Evolutionary conservation across 805 yeast genomes (phyloP).

Genomic region (Candida oleophila): DNA sequence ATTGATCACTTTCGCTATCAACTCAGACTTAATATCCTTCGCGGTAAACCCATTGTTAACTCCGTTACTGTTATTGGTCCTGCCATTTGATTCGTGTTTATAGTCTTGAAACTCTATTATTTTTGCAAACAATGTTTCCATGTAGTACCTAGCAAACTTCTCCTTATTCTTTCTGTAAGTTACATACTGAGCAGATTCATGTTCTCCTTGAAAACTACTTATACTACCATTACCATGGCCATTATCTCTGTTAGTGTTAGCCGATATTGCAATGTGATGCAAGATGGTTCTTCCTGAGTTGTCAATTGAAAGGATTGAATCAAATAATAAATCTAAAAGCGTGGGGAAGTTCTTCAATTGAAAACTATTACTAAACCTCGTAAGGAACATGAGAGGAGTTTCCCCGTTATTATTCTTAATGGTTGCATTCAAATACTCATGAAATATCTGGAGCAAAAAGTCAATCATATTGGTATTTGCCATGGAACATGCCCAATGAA

Average conservation of each 20-base stretch:
- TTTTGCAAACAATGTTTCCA: slow-evolving; percentile 36
- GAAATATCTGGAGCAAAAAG: slow-evolving; percentile 57
- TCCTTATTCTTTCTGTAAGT: slow-evolving; percentile 29
- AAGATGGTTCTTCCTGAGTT: slow-evolving; percentile 39
- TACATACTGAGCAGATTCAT: slow-evolving; percentile 3
- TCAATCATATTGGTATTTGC: slow-evolving; percentile 74
- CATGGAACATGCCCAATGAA: slow-evolving; percentile 95
- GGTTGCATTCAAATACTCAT: slow-evolving; percentile 63
- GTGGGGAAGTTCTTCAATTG: slow-evolving; percentile 37
- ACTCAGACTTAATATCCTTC: background rate
- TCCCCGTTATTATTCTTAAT: slow-evolving; percentile 84
- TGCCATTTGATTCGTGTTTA: slow-evolving; percentile 20
- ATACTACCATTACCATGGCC: background rate
- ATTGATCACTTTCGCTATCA: slow-evolving; percentile 54
- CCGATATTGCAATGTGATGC: slow-evolving; percentile 39
- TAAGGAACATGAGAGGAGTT: slow-evolving; percentile 62
- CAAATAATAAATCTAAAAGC: slow-evolving; percentile 33
- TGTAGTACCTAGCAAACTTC: slow-evolving; percentile 36
- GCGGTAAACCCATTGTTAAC: background rate
- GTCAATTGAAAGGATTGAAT: slow-evolving; percentile 37
- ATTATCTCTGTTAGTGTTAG: slow-evolving; percentile 11
- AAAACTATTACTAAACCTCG: slow-evolving; percentile 39
- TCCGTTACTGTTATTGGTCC: slow-evolving; percentile 13
- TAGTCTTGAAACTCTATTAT: slow-evolving; percentile 14
- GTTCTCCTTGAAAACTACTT: slow-evolving; percentile 2